Evolutionary conservation across 2,329 filamentous ascomycete species (phyloP), one percentile per base, ranked within the genome.

Genomic region (Sarocladiaceae sp.): DNA sequence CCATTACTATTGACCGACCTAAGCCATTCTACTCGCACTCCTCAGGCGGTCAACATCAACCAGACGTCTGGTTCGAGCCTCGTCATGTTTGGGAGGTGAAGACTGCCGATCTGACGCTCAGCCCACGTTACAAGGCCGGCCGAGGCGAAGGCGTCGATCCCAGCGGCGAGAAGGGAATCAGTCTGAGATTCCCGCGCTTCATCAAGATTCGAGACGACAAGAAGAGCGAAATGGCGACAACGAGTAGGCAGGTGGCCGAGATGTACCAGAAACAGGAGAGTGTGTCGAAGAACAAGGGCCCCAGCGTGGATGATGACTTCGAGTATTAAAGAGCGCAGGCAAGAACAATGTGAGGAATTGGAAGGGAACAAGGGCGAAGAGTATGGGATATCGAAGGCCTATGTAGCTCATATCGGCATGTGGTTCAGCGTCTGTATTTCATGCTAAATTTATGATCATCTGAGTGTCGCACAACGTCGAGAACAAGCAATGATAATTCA

Each of bases 11-110:
- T 60, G 90, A 96, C 64, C 84, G 86, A 1, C 83, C 93, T 1
- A 99, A 99, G 65, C 94, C 94, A 0, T 99, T 96, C 69, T 99
- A 97, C 71, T 79, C 84, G 1, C 94, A 99, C 68, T 91, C 88
- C 3, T 74, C 79, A 0, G 90, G 89, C 49, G 84, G 84, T 48
- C 93, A 96, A 71, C 91, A 97, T 66, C 94, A 99, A 67, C 94
- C 94, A 1, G 94, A 99, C 67, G 91, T 99, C 33, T 99, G 94
- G 94, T 94, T 99, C 66, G 94, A 99, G 76, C 90, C 94, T 13
- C 84, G 85, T 37, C 86, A 87, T 62, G 94, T 99, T 1, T 99
- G 94, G 94, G 94, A 99, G 71, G 92, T 99, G 60, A 96, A 93
- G 75, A 96, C 93, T 12, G 94, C 94, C 1, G 94, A 99, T 74